Conservation (phyloP, 1,139 yeast species). For the Kluyveromyces sp. region DNA sequence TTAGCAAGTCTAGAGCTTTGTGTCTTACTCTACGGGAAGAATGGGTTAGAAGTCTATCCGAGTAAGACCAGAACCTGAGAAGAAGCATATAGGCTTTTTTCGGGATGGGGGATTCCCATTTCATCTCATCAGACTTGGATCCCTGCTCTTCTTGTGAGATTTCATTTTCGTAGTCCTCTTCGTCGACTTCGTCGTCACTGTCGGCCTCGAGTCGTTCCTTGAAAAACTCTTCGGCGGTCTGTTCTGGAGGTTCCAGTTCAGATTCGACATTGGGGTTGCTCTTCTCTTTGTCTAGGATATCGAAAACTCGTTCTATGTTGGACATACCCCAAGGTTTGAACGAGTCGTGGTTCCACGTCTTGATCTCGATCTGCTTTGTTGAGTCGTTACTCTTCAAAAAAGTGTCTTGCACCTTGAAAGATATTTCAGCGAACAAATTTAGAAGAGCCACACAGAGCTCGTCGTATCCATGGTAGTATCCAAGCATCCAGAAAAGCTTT, state of each 20-base stretch:
- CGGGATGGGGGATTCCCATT: constrained; percentile 64
- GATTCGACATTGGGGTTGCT: constrained; percentile 11
- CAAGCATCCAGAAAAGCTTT: constrained; percentile 68
- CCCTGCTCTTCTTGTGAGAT: neutral
- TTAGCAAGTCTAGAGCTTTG: neutral
- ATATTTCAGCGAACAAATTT: constrained; percentile 57
- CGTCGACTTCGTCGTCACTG: constrained; percentile 23
- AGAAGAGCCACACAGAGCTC: constrained; percentile 68
- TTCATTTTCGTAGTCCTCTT: constrained; percentile 10
- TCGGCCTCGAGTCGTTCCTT: constrained; percentile 15
- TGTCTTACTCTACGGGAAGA: constrained; percentile 43
- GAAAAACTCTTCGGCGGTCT: constrained; percentile 27
- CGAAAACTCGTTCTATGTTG: constrained; percentile 15
- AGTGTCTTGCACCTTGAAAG: constrained; percentile 42
- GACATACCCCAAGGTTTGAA: constrained; percentile 23
- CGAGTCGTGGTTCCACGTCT: constrained; percentile 1
- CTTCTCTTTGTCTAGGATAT: constrained; percentile 17
- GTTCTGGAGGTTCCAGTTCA: constrained; percentile 11
- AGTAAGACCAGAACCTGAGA: constrained; percentile 57
- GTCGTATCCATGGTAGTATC: constrained; percentile 76
- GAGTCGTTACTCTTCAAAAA: constrained; percentile 30
- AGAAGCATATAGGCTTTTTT: constrained; percentile 47
- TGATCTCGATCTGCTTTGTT: constrained; percentile 5
- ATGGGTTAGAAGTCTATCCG: constrained; percentile 65
- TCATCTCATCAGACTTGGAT: constrained; percentile 6